Evolutionary conservation across 2,329 filamentous ascomycete species (phyloP), one percentile per base, ranked within the genome.

Genomic region (Aspergillus brasiliensis): DNA sequence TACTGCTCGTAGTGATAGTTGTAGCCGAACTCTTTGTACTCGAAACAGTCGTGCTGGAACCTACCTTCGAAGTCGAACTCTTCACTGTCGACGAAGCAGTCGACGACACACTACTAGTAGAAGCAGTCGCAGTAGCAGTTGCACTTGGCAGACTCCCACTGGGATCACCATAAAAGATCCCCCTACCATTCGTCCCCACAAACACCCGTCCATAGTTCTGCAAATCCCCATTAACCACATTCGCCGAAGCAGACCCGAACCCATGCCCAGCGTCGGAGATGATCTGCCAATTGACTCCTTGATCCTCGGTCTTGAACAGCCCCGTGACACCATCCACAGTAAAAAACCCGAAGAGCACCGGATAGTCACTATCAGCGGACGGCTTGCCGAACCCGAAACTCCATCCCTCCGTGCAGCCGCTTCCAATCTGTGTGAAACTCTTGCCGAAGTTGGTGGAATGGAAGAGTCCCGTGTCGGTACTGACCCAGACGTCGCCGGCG

Each of bases 381-480:
- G 63, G 63, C 19, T 69, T 69, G 6, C 71, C 71, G 3, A 73
- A 57, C 1, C 70, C 68, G 60, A 67, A 67, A 42, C 59, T 64
- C 60, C 63, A 67, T 25, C 62, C 62, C 19, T 59, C 56, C 5
- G 61, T 64, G 27, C 59, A 60, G 13, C 62, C 53, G 40, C 65
- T 56, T 7, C 52, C 56, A 13, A 78, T 66, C 25, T 77, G 70
- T 0, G 77, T 74, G 63, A 86, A 86, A 1, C 77, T 78, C 3
- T 71, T 68, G 5, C 83, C 85, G 37, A 75, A 84, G 69, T 86
- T 71, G 5, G 78, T 82, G 8, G 82, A 84, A 64, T 80, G 80
- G 74, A 83, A 86, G 51, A 87, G 71, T 5, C 85, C 85, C 0
- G 67, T 73, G 56, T 85, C 77, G 0, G 84, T 86, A 3, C 62